A percentile compares a stretch with the other conserved stretches of the same genome.
phyloP scores from a whole-genome alignment of 331 rosid genomes.

The Acacia concinna region DNA sequence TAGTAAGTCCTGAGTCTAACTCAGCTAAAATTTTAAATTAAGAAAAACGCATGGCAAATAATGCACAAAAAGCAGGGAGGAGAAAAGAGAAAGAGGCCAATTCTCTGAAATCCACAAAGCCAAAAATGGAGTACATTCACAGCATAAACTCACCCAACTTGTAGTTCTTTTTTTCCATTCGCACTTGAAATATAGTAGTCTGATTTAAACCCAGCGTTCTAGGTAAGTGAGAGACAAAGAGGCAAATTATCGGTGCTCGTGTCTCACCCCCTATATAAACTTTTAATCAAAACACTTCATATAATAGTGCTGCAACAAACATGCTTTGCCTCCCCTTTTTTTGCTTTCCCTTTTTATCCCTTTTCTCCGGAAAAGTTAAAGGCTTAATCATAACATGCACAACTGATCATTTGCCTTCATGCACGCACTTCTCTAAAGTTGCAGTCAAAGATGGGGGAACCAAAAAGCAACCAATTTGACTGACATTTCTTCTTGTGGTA shows the following conservation, averaged over 20 bases:
- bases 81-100: background rate
- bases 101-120: background rate
- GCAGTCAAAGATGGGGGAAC: background rate
- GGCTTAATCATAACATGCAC: background rate
- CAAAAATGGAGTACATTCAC: background rate
- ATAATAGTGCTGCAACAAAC: background rate
- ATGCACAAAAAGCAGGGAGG: background rate
- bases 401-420: background rate
- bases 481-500: background rate
- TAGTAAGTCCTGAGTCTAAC: background rate
- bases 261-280: background rate
- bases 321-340: background rate
- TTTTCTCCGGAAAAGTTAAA: background rate
- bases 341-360: background rate
- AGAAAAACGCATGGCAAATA: background rate
- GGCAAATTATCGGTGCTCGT: background rate
- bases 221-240: background rate
- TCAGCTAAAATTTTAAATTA: too few relatives aligned
- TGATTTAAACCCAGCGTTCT: background rate
- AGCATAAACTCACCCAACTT: background rate
- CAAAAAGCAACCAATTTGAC: background rate
- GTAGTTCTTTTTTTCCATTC: background rate
- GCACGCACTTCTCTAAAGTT: slow-evolving; percentile 3
- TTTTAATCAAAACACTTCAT: background rate
- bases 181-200: background rate